A percentile compares a stretch with the other conserved stretches of the same genome.
Evolutionary conservation across 164 flowering plant genomes (phyloP).

Genomic region (Chloranthus sessilifolius): DNA sequence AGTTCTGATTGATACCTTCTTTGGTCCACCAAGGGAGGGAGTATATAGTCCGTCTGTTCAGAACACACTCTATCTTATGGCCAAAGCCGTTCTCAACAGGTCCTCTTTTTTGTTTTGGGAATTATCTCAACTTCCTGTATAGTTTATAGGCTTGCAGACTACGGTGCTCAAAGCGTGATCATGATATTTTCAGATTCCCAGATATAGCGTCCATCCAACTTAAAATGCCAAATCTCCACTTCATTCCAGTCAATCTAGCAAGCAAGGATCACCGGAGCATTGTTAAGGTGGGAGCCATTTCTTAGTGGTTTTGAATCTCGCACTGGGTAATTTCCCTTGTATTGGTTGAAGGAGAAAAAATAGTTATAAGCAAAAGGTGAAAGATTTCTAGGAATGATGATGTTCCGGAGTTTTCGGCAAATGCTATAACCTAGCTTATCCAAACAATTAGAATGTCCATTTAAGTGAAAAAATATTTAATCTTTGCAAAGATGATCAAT

Average conservation of each 20-base stretch:
- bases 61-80: slow-evolving; percentile 82
- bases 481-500: too few species aligned
- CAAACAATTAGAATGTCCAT: too few species aligned
- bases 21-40: slow-evolving; percentile 75
- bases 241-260: slow-evolving; percentile 81
- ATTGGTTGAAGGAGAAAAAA: too few species aligned
- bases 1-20: slow-evolving; percentile 63
- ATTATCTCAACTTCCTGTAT: background rate
- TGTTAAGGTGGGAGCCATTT: slow-evolving; percentile 56
- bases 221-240: slow-evolving; percentile 98
- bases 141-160: background rate
- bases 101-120: slow-evolving; percentile 16
- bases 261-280: slow-evolving; percentile 59
- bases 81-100: slow-evolving; percentile 71
- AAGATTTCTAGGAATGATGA: too few species aligned
- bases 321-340: background rate
- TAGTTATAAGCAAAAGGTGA: too few species aligned
- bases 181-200: slow-evolving; percentile 51
- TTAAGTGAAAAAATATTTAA: too few species aligned
- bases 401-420: too few species aligned
- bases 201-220: slow-evolving; percentile 62
- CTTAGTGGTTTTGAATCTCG: background rate
- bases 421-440: too few species aligned
- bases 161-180: slow-evolving; percentile 2
- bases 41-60: slow-evolving; percentile 97